Evolutionary conservation across 305 asterid species (phyloP).

Genomic region (Fraxinus floribunda): DNA sequence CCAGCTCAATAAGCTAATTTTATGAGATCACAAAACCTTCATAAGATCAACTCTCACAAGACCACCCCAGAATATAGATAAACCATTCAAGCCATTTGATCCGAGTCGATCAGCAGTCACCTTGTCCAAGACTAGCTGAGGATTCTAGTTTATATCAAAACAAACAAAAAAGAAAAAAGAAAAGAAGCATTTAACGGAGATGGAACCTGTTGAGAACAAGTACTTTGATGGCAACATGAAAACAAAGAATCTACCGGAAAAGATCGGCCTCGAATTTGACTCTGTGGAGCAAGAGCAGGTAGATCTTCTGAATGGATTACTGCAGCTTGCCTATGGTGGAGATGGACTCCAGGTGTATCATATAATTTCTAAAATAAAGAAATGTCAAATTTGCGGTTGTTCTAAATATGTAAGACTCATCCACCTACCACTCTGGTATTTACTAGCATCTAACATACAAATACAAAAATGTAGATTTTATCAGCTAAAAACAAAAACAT

Average conservation of each 20-base stretch:
- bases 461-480: background rate
- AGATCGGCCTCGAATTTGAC: constrained; percentile 86
- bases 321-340: constrained; percentile 98
- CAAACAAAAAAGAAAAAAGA: constrained; percentile 8
- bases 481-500: background rate
- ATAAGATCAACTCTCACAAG: constrained; percentile 79
- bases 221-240: constrained; percentile 22
- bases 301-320: constrained; percentile 87
- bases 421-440: background rate
- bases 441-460: background rate
- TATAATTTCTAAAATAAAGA: constrained; percentile 59
- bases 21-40: constrained; percentile 52
- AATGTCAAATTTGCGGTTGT: background rate
- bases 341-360: constrained; percentile 99
- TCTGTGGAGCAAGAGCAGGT: constrained; percentile 92
- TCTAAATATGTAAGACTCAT: background rate
- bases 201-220: constrained; percentile 13
- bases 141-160: constrained; percentile 39
- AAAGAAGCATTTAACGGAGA: background rate
- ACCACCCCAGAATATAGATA: constrained; percentile 97
- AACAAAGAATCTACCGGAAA: constrained; percentile 63
- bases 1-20: constrained; percentile 21
- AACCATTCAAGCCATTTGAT: constrained; percentile 71
- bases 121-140: constrained; percentile 37
- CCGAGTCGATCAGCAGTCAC: constrained; percentile 42